Evolutionary conservation across 768 basidiomycete genomes (phyloP).

Genomic region (Mycena sanguinolenta): DNA sequence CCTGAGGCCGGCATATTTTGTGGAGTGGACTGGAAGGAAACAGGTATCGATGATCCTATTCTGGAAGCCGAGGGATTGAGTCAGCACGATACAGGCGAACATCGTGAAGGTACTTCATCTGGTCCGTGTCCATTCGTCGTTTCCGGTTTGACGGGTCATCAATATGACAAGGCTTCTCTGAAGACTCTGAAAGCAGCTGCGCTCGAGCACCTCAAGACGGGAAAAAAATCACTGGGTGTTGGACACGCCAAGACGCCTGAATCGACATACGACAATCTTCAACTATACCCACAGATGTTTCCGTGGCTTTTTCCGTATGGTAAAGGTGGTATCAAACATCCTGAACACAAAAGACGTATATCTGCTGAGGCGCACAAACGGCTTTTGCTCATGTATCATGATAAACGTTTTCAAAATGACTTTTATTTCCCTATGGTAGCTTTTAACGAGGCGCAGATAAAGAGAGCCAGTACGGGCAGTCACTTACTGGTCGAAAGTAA

Average conservation of each 20-base stretch:
- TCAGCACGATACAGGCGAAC: too few relatives aligned
- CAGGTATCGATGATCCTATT: neutral
- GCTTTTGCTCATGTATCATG: neutral
- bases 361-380: neutral
- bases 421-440: conserved; percentile 15
- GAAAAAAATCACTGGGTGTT: neutral
- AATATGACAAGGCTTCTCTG: neutral
- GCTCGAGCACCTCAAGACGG: neutral
- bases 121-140: neutral
- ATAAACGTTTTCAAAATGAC: too few relatives aligned
- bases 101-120: too few relatives aligned
- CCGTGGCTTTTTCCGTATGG: conserved; percentile 13
- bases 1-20: too few relatives aligned
- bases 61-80: neutral
- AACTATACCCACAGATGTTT: too few relatives aligned
- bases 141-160: neutral
- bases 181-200: neutral
- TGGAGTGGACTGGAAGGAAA: too few relatives aligned
- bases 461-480: neutral
- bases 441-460: conserved; percentile 9
- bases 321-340: neutral
- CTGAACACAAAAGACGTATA: neutral
- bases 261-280: neutral
- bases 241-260: neutral
- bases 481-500: neutral